Base-by-base conservation (phyloP, 768 basidiomycete genomes). In the Scleroderma bovista region DNA sequence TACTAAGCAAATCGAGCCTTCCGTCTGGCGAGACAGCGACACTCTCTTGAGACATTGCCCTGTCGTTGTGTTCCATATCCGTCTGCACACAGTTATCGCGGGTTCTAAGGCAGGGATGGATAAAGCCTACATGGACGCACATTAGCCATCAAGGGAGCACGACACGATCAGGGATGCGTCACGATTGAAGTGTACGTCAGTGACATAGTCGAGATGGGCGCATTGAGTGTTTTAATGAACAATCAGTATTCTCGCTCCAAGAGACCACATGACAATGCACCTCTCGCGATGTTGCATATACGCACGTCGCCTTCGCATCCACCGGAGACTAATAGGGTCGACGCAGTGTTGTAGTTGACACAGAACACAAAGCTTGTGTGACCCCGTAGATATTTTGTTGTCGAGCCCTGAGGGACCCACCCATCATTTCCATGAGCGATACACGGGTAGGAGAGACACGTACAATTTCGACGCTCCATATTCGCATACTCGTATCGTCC, bases 1-100 rank as follows among this genome's bases (percentile, higher is more conserved):
- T 77, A 5, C 81, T 23, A 11, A 15, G 81, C 26, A 81, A 77
- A 59, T 64, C 79, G 19, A 81, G 77, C 54, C 70, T 83, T n/a
- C 39, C 59, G 2, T 67, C 69, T n/a, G 56, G 63, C 26, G 61
- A 70, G 6, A 63, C 72, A n/a, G n/a, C n/a, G 12, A 67, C 68
- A 37, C n/a, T n/a, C n/a, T 98, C 69, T 96, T 97, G 24, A 99
- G 78, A 67, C 95, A 99, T 61, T 97, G 93, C 0, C 93, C 94
- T 17, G 88, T 85, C 17, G 81, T 78, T 0, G 89, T 86, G 56
- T 93, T 91, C 95, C 95, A 99, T 65, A 99, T 87, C 24, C 95
- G 94, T 60, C 95, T 98, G 60, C 6, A 19, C 36, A 39, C 15
- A 3, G n/a, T 19, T 16, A 11, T 24, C 48, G 43, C 50, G 44